These are phyloP conservation scores for Samsoniella hepiali DNA, from an alignment of 2,329 filamentous ascomycete genomes.

Conservation along the genomic window DNA sequence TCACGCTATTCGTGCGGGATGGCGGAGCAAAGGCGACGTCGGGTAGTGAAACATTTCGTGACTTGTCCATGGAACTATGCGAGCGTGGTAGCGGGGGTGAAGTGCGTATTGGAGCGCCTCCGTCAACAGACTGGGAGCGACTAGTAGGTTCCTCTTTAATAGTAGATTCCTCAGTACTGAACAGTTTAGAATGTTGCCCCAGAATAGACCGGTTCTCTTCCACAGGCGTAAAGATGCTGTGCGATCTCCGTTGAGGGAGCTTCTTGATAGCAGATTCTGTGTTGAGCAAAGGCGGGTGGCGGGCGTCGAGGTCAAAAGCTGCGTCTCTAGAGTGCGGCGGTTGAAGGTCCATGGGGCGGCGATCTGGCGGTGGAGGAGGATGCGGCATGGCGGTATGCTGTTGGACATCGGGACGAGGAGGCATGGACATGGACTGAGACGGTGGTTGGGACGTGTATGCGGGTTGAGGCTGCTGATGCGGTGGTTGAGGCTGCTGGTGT, in stretches of 20 bases:
- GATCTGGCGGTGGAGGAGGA: constrained; percentile 28
- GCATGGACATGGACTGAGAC: constrained; percentile 25
- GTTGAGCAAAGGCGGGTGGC: constrained; percentile 47
- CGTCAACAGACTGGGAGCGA: constrained; percentile 64
- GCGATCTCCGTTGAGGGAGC: constrained; percentile 72
- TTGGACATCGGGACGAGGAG: constrained; percentile 24
- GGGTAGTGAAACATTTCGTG: constrained; percentile 58
- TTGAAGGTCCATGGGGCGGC: constrained; percentile 48
- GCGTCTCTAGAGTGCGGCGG: constrained; percentile 51
- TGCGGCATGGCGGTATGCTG: constrained; percentile 23
- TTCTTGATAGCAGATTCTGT: constrained; percentile 55
- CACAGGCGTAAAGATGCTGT: constrained; percentile 96
- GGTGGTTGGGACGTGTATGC: constrained; percentile 26
- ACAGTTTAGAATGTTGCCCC: constrained; percentile 74
- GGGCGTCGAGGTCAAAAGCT: constrained; percentile 47
- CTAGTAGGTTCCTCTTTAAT: constrained; percentile 38
- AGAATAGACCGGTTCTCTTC: constrained; percentile 88
- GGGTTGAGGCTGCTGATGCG: constrained; percentile 29
- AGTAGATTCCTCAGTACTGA: constrained; percentile 52
- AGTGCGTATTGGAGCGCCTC: constrained; percentile 49
- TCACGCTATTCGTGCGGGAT: constrained; percentile 73
- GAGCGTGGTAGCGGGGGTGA: constrained; percentile 55
- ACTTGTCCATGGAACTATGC: constrained; percentile 43
- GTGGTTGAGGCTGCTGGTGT: constrained; percentile 24
- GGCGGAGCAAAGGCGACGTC: constrained; percentile 67